Evolutionary conservation across 2,329 filamentous ascomycete genomes (phyloP).

Genomic region (Pyrenophora graminea): DNA sequence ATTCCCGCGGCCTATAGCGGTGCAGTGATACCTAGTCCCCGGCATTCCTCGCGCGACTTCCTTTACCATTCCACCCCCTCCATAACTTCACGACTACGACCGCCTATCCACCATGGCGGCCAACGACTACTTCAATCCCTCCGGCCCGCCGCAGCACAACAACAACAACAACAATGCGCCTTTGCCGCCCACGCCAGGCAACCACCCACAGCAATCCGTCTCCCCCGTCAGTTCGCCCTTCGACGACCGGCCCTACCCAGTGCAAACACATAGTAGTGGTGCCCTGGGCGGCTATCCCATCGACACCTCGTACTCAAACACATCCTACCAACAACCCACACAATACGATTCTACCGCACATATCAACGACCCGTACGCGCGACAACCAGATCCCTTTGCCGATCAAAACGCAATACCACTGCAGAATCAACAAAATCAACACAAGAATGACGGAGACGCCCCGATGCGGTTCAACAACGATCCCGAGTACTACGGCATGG

Average conservation of each 20-base stretch:
- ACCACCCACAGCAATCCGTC: constrained; percentile 35
- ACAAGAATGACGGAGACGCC: constrained; percentile 45
- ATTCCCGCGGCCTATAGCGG: constrained; percentile 7
- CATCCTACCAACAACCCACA: constrained; percentile 22
- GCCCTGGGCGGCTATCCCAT: constrained; percentile 60
- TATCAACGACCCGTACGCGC: constrained; percentile 38
- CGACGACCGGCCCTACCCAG: constrained; percentile 50
- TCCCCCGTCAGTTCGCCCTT: constrained; percentile 42
- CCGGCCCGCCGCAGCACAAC: constrained; percentile 26
- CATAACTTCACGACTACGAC: background rate
- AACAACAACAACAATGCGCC: constrained; percentile 40
- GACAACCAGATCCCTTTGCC: constrained; percentile 57
- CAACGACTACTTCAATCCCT: constrained; percentile 65
- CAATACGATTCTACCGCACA: constrained; percentile 38
- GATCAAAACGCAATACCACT: constrained; percentile 56
- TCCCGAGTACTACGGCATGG: constrained; percentile 44
- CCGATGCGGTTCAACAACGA: constrained; percentile 45
- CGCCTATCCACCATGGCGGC: constrained; percentile 47
- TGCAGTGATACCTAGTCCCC: background rate
- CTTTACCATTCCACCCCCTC: background rate
- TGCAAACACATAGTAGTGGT: constrained; percentile 36
- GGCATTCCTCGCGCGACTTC: background rate
- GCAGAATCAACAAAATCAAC: constrained; percentile 44
- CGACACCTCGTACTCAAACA: constrained; percentile 62
- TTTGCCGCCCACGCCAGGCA: constrained; percentile 38